Percentiles rank a stretch among this genome's conserved stretches.
Conservation (phyloP, 2,329 filamentous ascomycete genomes). For the Thelonectria discophora region DNA sequence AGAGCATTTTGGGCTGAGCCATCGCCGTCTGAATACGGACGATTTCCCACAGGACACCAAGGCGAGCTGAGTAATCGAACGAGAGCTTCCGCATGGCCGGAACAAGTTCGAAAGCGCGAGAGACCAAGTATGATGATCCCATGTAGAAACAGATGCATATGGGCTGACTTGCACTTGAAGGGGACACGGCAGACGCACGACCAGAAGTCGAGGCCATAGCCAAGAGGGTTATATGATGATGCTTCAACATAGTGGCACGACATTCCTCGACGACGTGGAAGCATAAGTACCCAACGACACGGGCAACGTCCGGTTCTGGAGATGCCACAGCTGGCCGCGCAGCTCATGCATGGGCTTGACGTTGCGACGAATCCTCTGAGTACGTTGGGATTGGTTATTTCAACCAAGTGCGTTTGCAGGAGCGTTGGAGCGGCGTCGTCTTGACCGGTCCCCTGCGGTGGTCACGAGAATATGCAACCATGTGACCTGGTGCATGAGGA, state of each 20-base stretch:
- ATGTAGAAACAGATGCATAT: background rate
- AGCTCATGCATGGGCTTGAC: background rate
- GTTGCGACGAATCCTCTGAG: background rate
- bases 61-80: background rate
- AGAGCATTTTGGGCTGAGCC: conserved; percentile 14
- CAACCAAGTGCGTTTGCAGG: background rate
- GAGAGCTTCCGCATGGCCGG: background rate
- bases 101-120: background rate
- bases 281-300: background rate
- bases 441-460: background rate
- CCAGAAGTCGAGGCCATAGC: background rate
- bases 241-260: background rate
- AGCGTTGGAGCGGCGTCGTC: too few relatives aligned
- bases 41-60: background rate
- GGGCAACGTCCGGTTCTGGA: background rate
- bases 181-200: background rate
- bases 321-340: background rate
- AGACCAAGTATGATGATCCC: background rate
- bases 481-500: background rate
- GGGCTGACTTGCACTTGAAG: background rate
- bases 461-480: background rate
- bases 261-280: background rate
- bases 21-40: conserved; percentile 10
- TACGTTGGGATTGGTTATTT: background rate
- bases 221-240: background rate